Evolutionary conservation across 257 asterid genomes (phyloP), one percentile per base, ranked within the genome.

Genomic region (Gynochthodes officinalis): DNA sequence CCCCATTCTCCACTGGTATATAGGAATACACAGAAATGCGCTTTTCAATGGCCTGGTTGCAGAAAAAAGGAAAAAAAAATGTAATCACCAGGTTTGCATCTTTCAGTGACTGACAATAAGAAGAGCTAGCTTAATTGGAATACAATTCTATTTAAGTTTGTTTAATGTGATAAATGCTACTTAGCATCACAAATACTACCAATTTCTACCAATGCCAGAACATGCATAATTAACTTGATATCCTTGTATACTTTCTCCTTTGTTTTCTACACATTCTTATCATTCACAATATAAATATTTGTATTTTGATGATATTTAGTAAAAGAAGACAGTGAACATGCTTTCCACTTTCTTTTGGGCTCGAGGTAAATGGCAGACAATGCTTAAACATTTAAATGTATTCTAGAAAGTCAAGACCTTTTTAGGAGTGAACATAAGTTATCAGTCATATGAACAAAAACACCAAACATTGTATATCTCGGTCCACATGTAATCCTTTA

Each of bases 1-100:
- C 97, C 82, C 97, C 97, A 85, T 91, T 89, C 81, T 89, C 91
- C 37, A 83, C 81, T 70, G 96, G 96, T 53, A 89, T 71, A 84
- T 89, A 96, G 75, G 97, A 83, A 84, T 84, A 91, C 33, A 89
- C 91, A 76, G 96, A 88, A 57, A 91, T 91, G 58, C 96, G 84
- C 77, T 91, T 89, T 86, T 91, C 97, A 50, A 91, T 91, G 76
- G 91, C 93, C 97, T 89, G 83, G 62, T 71, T 64, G 75, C 40
- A 37, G 37, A 78, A 62, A 69, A 79, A 75, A 73, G 50, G 23
- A 61, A 48, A 52, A 27, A 11, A 32, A 52, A 52, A 63, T 28
- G 37, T 30, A 40, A 53, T 37, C 50, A 54, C 39, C 50, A 46
- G 19, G n/a, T 50, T 52, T 48, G 35, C 44, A 46, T 39, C 61